These are phyloP conservation scores for Elsinoe perseae DNA, from an alignment of 2,329 filamentous ascomycete species.

Conservation along the genomic window DNA sequence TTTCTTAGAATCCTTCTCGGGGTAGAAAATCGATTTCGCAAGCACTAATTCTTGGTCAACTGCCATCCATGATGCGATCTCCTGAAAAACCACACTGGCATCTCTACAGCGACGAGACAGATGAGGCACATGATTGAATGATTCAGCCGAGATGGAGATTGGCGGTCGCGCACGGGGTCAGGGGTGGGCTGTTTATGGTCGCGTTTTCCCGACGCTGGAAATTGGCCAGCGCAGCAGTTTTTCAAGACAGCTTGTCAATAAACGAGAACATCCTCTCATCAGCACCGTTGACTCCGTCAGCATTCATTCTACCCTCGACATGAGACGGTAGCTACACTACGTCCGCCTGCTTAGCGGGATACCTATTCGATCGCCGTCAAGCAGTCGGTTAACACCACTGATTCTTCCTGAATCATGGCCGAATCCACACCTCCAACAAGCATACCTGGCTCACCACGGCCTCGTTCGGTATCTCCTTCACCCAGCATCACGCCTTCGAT, in stretches of 20 bases:
- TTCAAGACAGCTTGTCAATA: not conserved
- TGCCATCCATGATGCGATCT: not conserved
- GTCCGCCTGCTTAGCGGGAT: not conserved
- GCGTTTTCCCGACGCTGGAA: constrained; percentile 7
- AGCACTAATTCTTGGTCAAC: not conserved
- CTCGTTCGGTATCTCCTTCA: constrained; percentile 54
- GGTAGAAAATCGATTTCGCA: not conserved
- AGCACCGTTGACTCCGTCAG: not conserved
- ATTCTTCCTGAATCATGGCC: constrained; percentile 11
- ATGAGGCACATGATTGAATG: not conserved
- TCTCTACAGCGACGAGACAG: too few relatives aligned
- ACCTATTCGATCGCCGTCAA: not conserved
- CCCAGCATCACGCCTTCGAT: constrained; percentile 56
- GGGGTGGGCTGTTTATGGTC: constrained; percentile 4
- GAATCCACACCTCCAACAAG: constrained; percentile 4
- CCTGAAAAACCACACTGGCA: not conserved
- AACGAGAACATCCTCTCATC: not conserved
- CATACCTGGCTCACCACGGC: constrained; percentile 21
- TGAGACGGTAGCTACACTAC: not conserved
- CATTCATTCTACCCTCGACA: not conserved
- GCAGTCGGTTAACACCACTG: not conserved
- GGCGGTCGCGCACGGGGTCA: not conserved
- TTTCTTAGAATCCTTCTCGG: too few relatives aligned
- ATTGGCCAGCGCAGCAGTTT: constrained; percentile 12
- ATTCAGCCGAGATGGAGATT: not conserved